Base-by-base conservation (phyloP, 345 rosid genomes). In the Alliaria petiolata region DNA sequence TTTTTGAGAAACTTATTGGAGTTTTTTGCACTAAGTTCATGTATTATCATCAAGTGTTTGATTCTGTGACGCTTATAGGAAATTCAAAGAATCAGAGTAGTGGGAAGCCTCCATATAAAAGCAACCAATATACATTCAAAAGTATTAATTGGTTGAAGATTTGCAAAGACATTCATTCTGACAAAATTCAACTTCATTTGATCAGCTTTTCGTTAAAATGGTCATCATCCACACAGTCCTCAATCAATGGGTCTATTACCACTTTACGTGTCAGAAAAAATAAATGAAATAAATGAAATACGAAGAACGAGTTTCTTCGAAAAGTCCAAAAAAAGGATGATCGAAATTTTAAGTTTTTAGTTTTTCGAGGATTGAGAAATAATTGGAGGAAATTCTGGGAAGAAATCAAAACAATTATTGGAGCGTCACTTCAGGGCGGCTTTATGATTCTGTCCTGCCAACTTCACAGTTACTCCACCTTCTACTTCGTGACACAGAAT, bases 381-480 rank as follows among this genome's bases (percentile, higher is more conserved):
- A 43, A 22, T 49, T 49, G 35, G 69, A 46, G 26, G 46, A 69
- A 62, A 52, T 51, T 65, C 6, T 31, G 49, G 15, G 60, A 74
- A 56, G 33, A 64, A 46, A 65, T 65, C 35, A 69, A 75, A 68
- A 76, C 75, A 76, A 69, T 75, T 6, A 76, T 76, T 76, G 80
- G 80, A 76, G 71, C 71, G 80, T 70, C 67, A 76, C 71, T 63
- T 76, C 54, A 69, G 71, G 75, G 66, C 63, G 60, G 75, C 75
- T 76, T 76, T 69, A 76, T 62, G 67, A 69, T 57, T 64, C 62
- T 22, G 46, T 28, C 31, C 76, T 76, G 76, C 71, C 61, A 69
- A 44, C 40, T 56, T 76, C 26, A 54, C 76, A 63, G 79, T 62
- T 76, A 62, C 74, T 75, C 71, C 71, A 54, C 67, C 71, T 76